These are phyloP conservation scores for Tetradesmus lagerheimii DNA, from an alignment of 139 green algal species.

Conservation along the genomic window DNA sequence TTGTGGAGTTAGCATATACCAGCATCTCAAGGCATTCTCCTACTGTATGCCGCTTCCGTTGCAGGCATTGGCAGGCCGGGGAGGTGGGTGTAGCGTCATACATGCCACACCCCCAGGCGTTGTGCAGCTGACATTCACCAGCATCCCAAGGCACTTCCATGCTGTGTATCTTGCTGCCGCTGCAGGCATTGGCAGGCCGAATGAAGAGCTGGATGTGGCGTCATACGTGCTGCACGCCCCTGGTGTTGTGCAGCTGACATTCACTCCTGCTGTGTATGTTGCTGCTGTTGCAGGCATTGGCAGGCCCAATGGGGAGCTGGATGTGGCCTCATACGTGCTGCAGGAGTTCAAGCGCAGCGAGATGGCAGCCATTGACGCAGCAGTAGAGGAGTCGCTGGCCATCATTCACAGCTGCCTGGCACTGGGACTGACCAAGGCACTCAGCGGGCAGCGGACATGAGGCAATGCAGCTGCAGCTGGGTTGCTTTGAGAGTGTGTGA, in stretches of 20 bases:
- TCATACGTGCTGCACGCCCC: too few relatives aligned
- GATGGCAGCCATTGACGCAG: constrained; percentile 71
- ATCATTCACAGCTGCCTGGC: constrained; percentile 66
- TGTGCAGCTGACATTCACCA: too few relatives aligned
- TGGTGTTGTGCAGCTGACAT: too few relatives aligned
- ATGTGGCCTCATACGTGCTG: constrained; percentile 78
- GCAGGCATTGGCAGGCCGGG: constrained; percentile 84
- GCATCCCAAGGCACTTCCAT: too few relatives aligned
- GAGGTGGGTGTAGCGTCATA: too few relatives aligned
- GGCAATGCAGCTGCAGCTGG: background rate
- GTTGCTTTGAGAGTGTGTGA: too few relatives aligned
- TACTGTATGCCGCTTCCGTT: background rate
- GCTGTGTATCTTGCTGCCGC: too few relatives aligned
- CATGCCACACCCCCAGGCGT: too few relatives aligned
- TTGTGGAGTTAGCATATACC: too few relatives aligned
- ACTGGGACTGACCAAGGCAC: constrained; percentile 77
- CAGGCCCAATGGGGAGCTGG: constrained; percentile 67
- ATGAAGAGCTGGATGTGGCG: too few relatives aligned
- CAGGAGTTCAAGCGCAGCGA: constrained; percentile 81
- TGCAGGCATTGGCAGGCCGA: constrained; percentile 77
- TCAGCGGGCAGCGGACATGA: constrained; percentile 69
- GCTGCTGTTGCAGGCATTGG: constrained; percentile 76
- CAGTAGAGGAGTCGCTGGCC: constrained; percentile 61
- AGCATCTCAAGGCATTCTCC: too few relatives aligned
- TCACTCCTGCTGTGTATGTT: too few relatives aligned